A percentile compares a stretch with the other conserved stretches of the same genome.
Conservation (phyloP, 129 eudicot species). For the Flaveria brownii region DNA sequence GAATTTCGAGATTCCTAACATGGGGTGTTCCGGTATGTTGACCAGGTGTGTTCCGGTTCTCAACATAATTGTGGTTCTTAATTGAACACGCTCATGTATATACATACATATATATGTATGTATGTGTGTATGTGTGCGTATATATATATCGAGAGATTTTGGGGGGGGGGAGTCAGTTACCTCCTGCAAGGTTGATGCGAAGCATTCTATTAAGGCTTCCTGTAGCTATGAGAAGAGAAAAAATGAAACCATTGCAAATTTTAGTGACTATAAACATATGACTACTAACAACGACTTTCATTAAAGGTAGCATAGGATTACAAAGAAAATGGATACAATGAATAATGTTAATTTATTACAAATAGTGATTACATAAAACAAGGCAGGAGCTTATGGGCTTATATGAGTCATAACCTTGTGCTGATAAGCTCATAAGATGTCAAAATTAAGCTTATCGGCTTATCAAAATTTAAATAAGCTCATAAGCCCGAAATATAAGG, state of each 20-base stretch:
- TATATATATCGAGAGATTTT: too few relatives aligned
- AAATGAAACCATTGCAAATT: not conserved
- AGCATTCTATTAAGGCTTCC: conserved; percentile 41
- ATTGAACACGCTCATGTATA: not conserved
- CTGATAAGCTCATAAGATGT: not conserved
- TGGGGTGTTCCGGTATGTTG: not conserved
- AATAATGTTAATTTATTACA: not conserved
- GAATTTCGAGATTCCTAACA: not conserved
- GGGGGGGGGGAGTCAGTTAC: conserved; percentile 32
- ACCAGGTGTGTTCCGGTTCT: not conserved
- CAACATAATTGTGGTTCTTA: not conserved
- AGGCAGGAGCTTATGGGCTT: not conserved
- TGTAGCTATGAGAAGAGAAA: conserved; percentile 43
- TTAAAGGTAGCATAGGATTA: conserved; percentile 16
- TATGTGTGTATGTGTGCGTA: too few relatives aligned
- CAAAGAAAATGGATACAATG: not conserved
- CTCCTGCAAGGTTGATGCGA: conserved; percentile 53
- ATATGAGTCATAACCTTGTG: not conserved
- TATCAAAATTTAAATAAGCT: not conserved
- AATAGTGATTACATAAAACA: not conserved
- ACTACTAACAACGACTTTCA: not conserved
- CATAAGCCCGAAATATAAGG: not conserved
- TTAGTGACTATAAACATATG: not conserved
- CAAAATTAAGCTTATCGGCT: not conserved
- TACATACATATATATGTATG: too few relatives aligned